Conservation (phyloP, 768 basidiomycete species). For the Lyophyllum semitale region DNA sequence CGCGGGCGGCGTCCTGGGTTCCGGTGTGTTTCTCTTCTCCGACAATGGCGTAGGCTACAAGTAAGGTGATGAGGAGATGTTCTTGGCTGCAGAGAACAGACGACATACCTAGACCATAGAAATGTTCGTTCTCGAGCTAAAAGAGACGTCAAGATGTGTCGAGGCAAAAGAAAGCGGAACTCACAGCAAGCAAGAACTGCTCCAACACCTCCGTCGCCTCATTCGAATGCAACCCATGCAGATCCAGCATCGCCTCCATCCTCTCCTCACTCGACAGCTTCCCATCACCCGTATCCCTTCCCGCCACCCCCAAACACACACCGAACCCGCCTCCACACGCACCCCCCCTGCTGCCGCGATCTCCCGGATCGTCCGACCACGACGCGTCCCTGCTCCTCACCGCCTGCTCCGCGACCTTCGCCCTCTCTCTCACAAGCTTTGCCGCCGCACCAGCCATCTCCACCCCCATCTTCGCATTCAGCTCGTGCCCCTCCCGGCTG, state of each 20-base stretch:
- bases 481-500: slow-evolving; percentile 89
- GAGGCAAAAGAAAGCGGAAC: slow-evolving; percentile 31
- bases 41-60: slow-evolving; percentile 80
- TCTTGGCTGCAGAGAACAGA: neutral
- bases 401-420: slow-evolving; percentile 72
- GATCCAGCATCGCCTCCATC: slow-evolving; percentile 82
- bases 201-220: slow-evolving; percentile 93
- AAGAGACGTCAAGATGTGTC: neutral
- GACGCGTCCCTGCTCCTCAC: slow-evolving; percentile 67
- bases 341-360: slow-evolving; percentile 74
- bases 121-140: slow-evolving; percentile 86
- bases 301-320: slow-evolving; percentile 84
- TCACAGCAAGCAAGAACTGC: slow-evolving; percentile 82
- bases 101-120: slow-evolving; percentile 76
- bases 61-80: neutral
- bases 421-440: slow-evolving; percentile 84
- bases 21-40: slow-evolving; percentile 97
- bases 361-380: slow-evolving; percentile 85
- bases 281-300: slow-evolving; percentile 51
- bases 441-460: slow-evolving; percentile 87
- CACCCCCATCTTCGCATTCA: slow-evolving; percentile 86
- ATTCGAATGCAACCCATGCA: slow-evolving; percentile 92
- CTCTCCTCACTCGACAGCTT: slow-evolving; percentile 82
- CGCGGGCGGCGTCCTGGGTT: slow-evolving; percentile 80
- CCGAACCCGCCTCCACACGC: slow-evolving; percentile 82